Evolutionary conservation across 148 eudicot species (phyloP).

Genomic region (Rhododendron molle): DNA sequence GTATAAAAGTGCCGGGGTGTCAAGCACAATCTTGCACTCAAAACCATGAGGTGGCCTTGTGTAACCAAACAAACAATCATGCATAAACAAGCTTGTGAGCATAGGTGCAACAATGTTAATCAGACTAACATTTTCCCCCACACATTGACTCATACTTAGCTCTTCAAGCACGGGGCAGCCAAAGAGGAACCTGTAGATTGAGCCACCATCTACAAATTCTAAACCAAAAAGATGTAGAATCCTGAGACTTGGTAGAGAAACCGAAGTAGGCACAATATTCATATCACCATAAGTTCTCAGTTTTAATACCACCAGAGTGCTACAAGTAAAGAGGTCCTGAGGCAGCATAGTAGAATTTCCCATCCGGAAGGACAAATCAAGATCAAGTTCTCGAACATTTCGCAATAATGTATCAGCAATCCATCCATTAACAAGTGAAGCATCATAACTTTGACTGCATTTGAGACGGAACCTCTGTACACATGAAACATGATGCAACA

Average conservation of each 20-base stretch:
- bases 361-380: not conserved
- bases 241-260: not conserved
- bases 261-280: not conserved
- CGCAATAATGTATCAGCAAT: not conserved
- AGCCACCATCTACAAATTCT: not conserved
- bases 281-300: not conserved
- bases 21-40: not conserved
- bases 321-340: constrained; percentile 1
- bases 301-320: constrained; percentile 5
- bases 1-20: not conserved
- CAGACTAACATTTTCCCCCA: not conserved
- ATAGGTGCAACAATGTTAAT: constrained; percentile 1
- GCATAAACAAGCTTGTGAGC: constrained; percentile 1
- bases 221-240: too few relatives aligned
- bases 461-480: constrained; percentile 15
- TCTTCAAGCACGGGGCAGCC: not conserved
- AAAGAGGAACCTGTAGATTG: not conserved
- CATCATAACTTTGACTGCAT: not conserved
- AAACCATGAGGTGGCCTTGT: not conserved
- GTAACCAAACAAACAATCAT: not conserved
- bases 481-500: not conserved
- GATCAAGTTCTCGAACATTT: constrained; percentile 12
- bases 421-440: constrained; percentile 6
- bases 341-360: not conserved
- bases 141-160: not conserved